These are phyloP conservation scores for Fusarium beomiforme DNA, from an alignment of 2,329 filamentous ascomycete species.

Conservation along the genomic window DNA sequence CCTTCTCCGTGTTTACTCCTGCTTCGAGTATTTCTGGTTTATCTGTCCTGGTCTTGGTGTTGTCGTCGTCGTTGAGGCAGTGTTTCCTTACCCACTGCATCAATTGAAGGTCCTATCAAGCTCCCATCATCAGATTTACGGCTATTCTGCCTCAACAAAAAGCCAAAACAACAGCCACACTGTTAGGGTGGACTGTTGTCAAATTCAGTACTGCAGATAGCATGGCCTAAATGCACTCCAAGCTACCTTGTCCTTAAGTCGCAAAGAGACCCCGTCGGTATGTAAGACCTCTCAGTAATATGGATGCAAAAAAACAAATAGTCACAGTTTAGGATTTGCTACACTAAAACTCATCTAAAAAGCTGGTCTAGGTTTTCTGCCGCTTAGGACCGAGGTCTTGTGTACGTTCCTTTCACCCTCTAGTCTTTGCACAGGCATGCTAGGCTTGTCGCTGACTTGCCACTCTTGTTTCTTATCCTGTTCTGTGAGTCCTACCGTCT, in stretches of 20 bases:
- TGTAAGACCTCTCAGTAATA: too few relatives aligned
- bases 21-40: constrained; percentile 3
- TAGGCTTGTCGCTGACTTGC: constrained; percentile 17
- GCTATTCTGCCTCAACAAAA: background rate
- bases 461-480: constrained; percentile 22
- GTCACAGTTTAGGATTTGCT: too few relatives aligned
- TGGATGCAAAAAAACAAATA: too few relatives aligned
- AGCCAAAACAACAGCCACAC: background rate
- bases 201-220: background rate
- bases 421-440: background rate
- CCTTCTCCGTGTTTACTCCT: background rate
- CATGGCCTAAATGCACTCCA: background rate
- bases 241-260: background rate
- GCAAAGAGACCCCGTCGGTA: too few relatives aligned
- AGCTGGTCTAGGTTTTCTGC: too few relatives aligned
- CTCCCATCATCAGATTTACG: background rate
- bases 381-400: too few relatives aligned
- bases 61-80: background rate
- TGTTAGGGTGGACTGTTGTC: background rate
- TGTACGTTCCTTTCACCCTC: too few relatives aligned
- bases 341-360: too few relatives aligned
- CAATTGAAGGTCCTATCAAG: constrained; percentile 10
- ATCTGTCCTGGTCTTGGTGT: constrained; percentile 14
- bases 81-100: background rate
- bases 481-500: constrained; percentile 22